phyloP scores from a whole-genome alignment of 306 rosid genomes.

The Cucurbita maxima region DNA sequence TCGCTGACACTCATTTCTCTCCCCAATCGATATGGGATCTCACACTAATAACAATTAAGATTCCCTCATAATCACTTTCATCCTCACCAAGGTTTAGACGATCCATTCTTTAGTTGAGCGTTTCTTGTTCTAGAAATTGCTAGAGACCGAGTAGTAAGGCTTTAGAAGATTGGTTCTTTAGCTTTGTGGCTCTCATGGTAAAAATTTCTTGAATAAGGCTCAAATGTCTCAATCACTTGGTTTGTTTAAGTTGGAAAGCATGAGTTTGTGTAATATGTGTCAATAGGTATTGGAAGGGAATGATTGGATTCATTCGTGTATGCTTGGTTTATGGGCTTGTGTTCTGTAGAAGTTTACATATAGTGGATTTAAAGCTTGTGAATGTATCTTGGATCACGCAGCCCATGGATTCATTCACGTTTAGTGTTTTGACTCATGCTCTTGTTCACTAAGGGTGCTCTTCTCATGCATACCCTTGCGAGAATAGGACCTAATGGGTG shows the following conservation, averaged over 20 bases:
- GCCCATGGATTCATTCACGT: neutral
- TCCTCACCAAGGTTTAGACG: neutral
- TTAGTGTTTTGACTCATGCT: neutral
- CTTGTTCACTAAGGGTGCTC: neutral
- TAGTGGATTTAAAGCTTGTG: neutral
- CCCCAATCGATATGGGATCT: too few species aligned
- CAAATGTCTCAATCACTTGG: neutral
- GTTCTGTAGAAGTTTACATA: neutral
- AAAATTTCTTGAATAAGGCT: neutral
- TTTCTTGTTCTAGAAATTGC: neutral
- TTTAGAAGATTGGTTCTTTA: neutral
- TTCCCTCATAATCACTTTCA: neutral
- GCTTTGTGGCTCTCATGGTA: neutral
- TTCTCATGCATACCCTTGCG: neutral
- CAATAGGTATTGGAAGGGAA: neutral
- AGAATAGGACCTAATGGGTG: neutral
- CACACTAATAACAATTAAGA: neutral
- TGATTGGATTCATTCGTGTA: neutral
- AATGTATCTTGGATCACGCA: neutral
- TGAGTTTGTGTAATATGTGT: neutral
- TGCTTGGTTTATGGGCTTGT: neutral
- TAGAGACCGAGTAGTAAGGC: neutral
- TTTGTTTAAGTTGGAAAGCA: neutral
- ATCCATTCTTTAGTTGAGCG: neutral
- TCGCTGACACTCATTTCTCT: too few species aligned